Conservation (phyloP, 1,284 basidiomycete species). For the Lentinula novae-zelandiae region DNA sequence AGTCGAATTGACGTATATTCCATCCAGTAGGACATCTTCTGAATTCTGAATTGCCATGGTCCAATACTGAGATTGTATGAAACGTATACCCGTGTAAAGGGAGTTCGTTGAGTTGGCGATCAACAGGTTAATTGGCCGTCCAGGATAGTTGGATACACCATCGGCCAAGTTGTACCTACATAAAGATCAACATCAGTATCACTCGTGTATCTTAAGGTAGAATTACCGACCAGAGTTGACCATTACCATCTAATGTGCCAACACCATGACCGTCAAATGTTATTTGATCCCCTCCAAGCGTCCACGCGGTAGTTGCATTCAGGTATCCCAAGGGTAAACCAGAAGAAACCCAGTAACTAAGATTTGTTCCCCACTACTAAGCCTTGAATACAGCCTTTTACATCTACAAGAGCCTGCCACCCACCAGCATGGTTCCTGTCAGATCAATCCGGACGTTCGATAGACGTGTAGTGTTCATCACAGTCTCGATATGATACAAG, state of each 20-base stretch:
- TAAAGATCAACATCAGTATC: background rate
- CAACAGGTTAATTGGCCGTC: conserved; percentile 28
- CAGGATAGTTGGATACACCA: conserved; percentile 28
- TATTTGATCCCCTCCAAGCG: conserved; percentile 26
- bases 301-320: conserved; percentile 30
- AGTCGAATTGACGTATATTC: conserved; percentile 31
- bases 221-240: conserved; percentile 27
- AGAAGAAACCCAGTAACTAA: conserved; percentile 28
- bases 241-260: conserved; percentile 31
- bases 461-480: conserved; percentile 28
- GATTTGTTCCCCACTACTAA: conserved; percentile 27
- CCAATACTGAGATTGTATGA: conserved; percentile 34
- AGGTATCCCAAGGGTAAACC: conserved; percentile 26
- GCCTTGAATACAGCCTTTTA: background rate
- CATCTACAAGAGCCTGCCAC: conserved; percentile 20
- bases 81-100: conserved; percentile 26
- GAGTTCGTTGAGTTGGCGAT: conserved; percentile 28
- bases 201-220: background rate
- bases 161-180: conserved; percentile 28
- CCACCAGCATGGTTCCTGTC: conserved; percentile 26
- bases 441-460: conserved; percentile 26
- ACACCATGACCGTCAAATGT: conserved; percentile 25
- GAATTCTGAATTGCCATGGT: conserved; percentile 30
- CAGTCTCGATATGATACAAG: conserved; percentile 28
- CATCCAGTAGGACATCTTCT: conserved; percentile 26